Evolutionary conservation across 768 basidiomycete species (phyloP).

Genomic region (Auriscalpium orientale): DNA sequence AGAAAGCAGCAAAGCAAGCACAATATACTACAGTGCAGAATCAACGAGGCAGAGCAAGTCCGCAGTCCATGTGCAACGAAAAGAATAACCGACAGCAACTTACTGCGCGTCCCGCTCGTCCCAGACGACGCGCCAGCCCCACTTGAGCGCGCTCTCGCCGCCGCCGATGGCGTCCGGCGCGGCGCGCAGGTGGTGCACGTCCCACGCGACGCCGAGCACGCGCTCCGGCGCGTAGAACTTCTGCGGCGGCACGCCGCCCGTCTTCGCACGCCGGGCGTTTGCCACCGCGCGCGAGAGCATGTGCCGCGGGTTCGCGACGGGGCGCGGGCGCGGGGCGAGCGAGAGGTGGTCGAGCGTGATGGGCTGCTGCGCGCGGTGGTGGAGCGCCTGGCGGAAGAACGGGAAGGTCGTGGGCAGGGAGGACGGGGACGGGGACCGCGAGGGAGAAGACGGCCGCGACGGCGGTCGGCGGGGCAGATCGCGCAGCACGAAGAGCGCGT

Average conservation of each 20-base stretch:
- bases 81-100: not conserved
- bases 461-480: not conserved
- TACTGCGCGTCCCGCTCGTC: constrained; percentile 2
- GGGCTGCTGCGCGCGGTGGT: constrained; percentile 11
- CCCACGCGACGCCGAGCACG: constrained; percentile 6
- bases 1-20: not conserved
- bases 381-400: constrained; percentile 29
- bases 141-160: constrained; percentile 11
- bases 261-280: constrained; percentile 33
- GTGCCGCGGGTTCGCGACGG: constrained; percentile 52
- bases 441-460: not conserved
- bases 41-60: not conserved
- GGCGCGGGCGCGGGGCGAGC: constrained; percentile 35
- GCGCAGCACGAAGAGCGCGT: constrained; percentile 5
- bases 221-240: constrained; percentile 7
- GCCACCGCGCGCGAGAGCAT: constrained; percentile 55
- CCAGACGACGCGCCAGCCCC: constrained; percentile 15
- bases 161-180: not conserved
- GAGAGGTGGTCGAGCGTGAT: constrained; percentile 9
- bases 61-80: not conserved
- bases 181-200: not conserved
- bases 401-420: constrained; percentile 26
- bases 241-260: constrained; percentile 35
- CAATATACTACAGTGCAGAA: not conserved
- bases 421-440: not conserved